Base-by-base conservation (phyloP, 2,329 filamentous ascomycete species). In the Aspergillus amoenus region DNA sequence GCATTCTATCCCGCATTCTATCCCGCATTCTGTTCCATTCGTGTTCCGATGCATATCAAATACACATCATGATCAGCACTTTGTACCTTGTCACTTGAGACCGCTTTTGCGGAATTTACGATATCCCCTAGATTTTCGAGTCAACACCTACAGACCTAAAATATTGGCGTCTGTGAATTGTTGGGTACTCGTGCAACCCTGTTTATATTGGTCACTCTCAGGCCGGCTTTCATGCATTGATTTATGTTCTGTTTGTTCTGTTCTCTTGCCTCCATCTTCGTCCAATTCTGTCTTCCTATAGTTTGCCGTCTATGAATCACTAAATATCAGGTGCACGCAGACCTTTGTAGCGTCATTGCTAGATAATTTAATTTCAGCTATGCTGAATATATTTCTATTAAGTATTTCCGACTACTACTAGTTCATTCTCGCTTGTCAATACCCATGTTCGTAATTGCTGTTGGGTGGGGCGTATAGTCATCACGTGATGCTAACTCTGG, bases 401-500 rank as follows among this genome's bases (percentile, higher is more conserved):
- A 15, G 15, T 27, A 24, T n/a, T n/a, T 9, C 27, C 27, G 27
- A 30, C 27, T 30, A 30, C 24, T 27, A 27, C 9, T 30, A 11
- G 9, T 30, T 30, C 27, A 30, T 30, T 30, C 27, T 30, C 9
- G 27, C 7, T 30, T 30, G 27, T 30, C 27, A 11, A 30, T 11
- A 11, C 27, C 11, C 27, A 11, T 30, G 9, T 11, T 30, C 27
- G 9, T 30, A 30, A 30, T 30, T n/a, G 43, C 18, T 32, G 43
- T n/a, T 44, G 27, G 17, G 32, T 37, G 46, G 13, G 34, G 4
- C 13, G n/a, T n/a, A 5, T 37, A 5, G 12, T n/a, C 6, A 15
- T 60, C 70, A 73, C 68, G 66, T 73, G 70, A 69, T 22, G 0
- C 0, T 8, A 1, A 3, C 6, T 2, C 48, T 58, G 52, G 63